Percentiles rank a stretch among this genome's conserved stretches.
Conservation (phyloP, 495 filamentous ascomycete species). For the Hypoxylon fragiforme region DNA sequence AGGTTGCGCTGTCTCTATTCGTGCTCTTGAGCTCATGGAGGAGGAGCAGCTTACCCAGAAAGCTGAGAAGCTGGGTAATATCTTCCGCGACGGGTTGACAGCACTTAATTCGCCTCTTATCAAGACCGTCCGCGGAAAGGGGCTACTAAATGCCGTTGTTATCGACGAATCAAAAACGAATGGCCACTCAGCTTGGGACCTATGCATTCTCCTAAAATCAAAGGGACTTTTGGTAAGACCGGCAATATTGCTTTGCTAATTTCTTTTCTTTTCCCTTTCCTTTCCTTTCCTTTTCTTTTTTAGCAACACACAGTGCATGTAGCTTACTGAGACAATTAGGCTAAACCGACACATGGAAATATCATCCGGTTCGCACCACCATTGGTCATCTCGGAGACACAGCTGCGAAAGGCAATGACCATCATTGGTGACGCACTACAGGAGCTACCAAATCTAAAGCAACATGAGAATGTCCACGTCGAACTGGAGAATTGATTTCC, state of each 20-base stretch:
- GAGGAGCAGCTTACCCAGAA: conserved; percentile 86
- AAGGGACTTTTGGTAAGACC: conserved; percentile 85
- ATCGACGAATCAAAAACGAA: conserved; percentile 88
- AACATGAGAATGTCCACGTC: conserved; percentile 35
- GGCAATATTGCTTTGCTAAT: conserved; percentile 4
- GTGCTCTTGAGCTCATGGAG: conserved; percentile 89
- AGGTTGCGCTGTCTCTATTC: conserved; percentile 94
- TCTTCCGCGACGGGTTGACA: conserved; percentile 79
- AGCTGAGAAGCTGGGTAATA: conserved; percentile 75
- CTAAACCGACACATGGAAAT: conserved; percentile 97
- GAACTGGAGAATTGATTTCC: conserved; percentile 36
- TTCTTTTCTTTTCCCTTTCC: too few relatives aligned
- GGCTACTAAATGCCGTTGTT: conserved; percentile 92
- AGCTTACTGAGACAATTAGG: conserved; percentile 58
- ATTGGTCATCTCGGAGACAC: conserved; percentile 79
- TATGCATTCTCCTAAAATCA: conserved; percentile 93
- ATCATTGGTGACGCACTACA: conserved; percentile 78
- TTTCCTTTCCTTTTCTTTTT: conserved; percentile 12
- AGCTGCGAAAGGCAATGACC: conserved; percentile 75
- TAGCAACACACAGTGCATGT: conserved; percentile 17
- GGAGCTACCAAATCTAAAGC: conserved; percentile 54
- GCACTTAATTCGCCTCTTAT: conserved; percentile 77
- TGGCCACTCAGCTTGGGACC: conserved; percentile 92
- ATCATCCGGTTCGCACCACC: conserved; percentile 95
- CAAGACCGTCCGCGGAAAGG: conserved; percentile 84